A percentile compares a stretch with the other conserved stretches of the same genome.
These are phyloP conservation scores for Citrullus mucosospermus DNA, from an alignment of 306 rosid species.

Conservation along the genomic window DNA sequence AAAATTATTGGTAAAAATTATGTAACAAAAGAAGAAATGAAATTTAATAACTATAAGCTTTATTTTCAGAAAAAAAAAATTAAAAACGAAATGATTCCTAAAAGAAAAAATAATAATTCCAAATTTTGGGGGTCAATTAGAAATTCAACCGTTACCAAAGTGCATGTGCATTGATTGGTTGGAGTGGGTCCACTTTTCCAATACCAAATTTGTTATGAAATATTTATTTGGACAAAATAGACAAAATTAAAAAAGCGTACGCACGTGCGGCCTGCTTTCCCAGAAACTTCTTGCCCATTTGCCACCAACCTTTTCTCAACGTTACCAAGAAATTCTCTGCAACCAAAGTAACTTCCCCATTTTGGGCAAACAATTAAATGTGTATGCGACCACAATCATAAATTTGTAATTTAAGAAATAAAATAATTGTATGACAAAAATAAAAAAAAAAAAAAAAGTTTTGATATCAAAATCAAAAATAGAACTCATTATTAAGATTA, in stretches of 20 bases:
- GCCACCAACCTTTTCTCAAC: background rate
- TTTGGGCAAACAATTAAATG: background rate
- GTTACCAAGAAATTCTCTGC: background rate
- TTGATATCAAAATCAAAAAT: too few species aligned
- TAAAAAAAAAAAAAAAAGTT: too few species aligned
- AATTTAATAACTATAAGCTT: too few species aligned
- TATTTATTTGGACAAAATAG: background rate
- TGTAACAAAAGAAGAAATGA: too few species aligned
- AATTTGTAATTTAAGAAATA: too few species aligned
- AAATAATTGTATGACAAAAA: too few species aligned
- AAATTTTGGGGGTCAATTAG: background rate
- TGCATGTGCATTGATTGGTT: background rate
- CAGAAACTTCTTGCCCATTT: background rate
- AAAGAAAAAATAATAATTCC: too few species aligned
- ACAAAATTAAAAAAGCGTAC: background rate
- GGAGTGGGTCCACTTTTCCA: background rate
- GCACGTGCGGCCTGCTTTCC: background rate
- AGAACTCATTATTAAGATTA: too few species aligned
- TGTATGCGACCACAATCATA: fast-evolving
- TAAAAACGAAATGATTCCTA: too few species aligned
- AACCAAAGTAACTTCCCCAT: background rate
- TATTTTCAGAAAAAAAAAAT: too few species aligned
- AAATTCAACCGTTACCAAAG: background rate
- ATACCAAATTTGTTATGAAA: background rate
- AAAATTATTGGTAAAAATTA: too few species aligned